Conservation (phyloP, 805 yeast genomes). For the Pichia thaimueangensis region DNA sequence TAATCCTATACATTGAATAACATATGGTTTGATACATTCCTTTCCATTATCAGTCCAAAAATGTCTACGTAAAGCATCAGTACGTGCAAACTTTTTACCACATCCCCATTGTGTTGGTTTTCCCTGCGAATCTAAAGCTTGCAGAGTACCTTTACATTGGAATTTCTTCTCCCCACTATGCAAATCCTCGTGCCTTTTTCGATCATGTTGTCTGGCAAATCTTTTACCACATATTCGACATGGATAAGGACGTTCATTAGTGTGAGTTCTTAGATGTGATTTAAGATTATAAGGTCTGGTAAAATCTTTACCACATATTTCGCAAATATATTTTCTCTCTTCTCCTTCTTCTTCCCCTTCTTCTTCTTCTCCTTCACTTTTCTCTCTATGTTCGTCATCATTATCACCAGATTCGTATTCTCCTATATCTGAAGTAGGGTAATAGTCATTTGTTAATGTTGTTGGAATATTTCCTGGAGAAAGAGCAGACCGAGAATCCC, state of each 20-base stretch:
- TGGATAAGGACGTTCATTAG: constrained; percentile 72
- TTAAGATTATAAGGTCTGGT: constrained; percentile 91
- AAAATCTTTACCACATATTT: constrained; percentile 76
- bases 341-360: constrained; percentile 39
- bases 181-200: constrained; percentile 67
- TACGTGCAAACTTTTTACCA: constrained; percentile 70
- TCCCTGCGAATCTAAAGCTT: constrained; percentile 33
- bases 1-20: constrained; percentile 21
- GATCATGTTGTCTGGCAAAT: constrained; percentile 74
- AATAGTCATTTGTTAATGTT: not conserved
- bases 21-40: constrained; percentile 59
- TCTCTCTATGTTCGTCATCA: no score
- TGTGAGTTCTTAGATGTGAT: constrained; percentile 86
- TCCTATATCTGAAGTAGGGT: constrained; percentile 20
- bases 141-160: constrained; percentile 57
- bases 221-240: constrained; percentile 75
- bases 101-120: constrained; percentile 56
- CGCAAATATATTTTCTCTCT: constrained; percentile 70
- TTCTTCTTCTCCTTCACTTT: constrained; percentile 36
- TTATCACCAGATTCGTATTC: constrained; percentile 24
- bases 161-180: constrained; percentile 73
- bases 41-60: constrained; percentile 76
- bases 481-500: not conserved
- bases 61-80: constrained; percentile 75
- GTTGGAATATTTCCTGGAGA: constrained; percentile 2